phyloP scores from a whole-genome alignment of 2,329 filamentous ascomycete species.

The Zelopaecilomyces penicillatus region DNA sequence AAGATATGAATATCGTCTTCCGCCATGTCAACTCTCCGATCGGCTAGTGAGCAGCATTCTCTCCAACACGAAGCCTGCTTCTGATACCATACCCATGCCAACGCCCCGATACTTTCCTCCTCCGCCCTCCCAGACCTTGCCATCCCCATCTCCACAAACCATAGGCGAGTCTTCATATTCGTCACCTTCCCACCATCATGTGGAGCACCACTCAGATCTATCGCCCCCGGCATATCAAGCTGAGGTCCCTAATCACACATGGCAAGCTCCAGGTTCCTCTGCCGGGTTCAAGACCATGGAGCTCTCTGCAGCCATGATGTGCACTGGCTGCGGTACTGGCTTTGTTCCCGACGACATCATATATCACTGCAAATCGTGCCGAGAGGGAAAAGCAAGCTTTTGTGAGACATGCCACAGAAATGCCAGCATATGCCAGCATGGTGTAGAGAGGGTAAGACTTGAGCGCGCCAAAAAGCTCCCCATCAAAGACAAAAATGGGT shows the following conservation, averaged over 20 bases:
- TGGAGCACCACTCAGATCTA: background rate
- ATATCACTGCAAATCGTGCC: conserved; percentile 5
- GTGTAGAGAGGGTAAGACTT: conserved; percentile 2
- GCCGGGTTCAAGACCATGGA: background rate
- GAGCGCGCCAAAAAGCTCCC: conserved; percentile 1
- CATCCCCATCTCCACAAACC: no score
- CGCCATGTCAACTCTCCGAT: background rate
- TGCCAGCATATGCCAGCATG: conserved; percentile 4
- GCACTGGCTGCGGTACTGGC: conserved; percentile 5
- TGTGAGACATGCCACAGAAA: conserved; percentile 3
- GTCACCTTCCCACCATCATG: no score
- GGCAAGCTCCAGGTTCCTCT: background rate
- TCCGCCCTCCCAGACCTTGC: no score
- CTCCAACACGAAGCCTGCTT: background rate
- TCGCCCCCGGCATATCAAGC: background rate
- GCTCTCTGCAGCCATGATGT: conserved; percentile 8
- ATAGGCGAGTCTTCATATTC: no score
- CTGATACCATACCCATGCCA: background rate
- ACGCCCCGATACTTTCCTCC: background rate
- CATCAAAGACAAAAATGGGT: conserved; percentile 1
- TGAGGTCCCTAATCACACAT: background rate
- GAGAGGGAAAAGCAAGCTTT: background rate
- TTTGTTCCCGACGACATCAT: conserved; percentile 3
- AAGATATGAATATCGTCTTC: conserved; percentile 6
- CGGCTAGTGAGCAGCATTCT: conserved; percentile 1